Evolutionary conservation across 129 eudicot genomes (phyloP).

Genomic region (Lactuca sativa): DNA sequence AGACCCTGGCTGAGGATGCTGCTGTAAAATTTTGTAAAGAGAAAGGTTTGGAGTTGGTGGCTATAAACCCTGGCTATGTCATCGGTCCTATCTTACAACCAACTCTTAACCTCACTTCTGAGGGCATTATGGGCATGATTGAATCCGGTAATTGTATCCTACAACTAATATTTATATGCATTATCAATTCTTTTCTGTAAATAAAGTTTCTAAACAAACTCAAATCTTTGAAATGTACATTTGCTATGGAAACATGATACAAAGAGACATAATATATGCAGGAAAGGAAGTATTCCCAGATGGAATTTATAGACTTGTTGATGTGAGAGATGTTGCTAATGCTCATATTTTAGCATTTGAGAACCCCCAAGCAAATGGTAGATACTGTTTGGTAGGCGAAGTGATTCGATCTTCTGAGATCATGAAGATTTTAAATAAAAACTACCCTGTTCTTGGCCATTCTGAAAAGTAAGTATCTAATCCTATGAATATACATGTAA

Average conservation of each 20-base stretch:
- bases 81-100: constrained; percentile 46
- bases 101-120: constrained; percentile 25
- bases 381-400: constrained; percentile 33
- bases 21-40: constrained; percentile 41
- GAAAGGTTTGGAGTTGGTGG: constrained; percentile 39
- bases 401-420: constrained; percentile 14
- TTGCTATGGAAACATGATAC: too few relatives aligned
- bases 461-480: constrained; percentile 21
- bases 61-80: constrained; percentile 20
- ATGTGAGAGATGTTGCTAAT: constrained; percentile 45
- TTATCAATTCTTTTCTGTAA: background rate
- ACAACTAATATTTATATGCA: too few relatives aligned
- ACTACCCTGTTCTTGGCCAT: constrained; percentile 31
- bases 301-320: constrained; percentile 28
- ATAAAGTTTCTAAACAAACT: background rate
- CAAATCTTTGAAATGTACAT: too few relatives aligned
- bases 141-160: background rate
- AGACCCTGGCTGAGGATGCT: constrained; percentile 43
- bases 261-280: background rate
- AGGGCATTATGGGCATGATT: constrained; percentile 16
- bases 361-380: constrained; percentile 45
- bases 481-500: background rate
- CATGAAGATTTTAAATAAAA: constrained; percentile 23
- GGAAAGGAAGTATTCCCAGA: constrained; percentile 21
- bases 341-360: constrained; percentile 58